Percentiles rank a stretch among this genome's conserved stretches.
These are phyloP conservation scores for Paramecium bursaria DNA, from an alignment of 73 alveolate species.

Conservation along the genomic window DNA sequence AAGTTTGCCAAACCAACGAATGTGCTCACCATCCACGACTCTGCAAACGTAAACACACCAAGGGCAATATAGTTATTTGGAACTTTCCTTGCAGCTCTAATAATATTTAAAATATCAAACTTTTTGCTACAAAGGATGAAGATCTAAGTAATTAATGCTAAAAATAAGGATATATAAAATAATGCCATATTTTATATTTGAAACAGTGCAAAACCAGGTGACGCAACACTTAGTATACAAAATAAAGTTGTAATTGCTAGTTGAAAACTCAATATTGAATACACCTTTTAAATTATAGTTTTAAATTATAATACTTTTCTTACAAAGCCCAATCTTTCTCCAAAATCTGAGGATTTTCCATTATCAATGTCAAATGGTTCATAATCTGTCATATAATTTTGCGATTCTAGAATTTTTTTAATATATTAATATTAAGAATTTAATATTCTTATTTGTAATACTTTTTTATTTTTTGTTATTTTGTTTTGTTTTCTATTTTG, in stretches of 20 bases:
- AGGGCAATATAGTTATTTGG: conserved; percentile 92
- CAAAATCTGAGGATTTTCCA: too few species aligned
- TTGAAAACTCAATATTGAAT: conserved; percentile 58
- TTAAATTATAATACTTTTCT: too few species aligned
- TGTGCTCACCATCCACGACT: conserved; percentile 89
- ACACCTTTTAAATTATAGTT: too few species aligned
- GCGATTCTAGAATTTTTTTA: too few species aligned
- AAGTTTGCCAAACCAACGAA: conserved; percentile 74
- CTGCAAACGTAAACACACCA: conserved; percentile 87
- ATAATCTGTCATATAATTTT: too few species aligned
- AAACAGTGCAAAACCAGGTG: conserved; percentile 18
- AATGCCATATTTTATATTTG: conserved; percentile 35
- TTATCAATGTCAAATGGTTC: too few species aligned
- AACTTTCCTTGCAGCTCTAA: conserved; percentile 80
- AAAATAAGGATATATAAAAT: conserved; percentile 24
- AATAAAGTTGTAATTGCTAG: conserved; percentile 30
- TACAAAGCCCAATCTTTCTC: too few species aligned
- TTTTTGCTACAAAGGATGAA: conserved; percentile 72
- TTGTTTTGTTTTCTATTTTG: too few species aligned
- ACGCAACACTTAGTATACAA: conserved; percentile 24
- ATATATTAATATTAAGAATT: too few species aligned
- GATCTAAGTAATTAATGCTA: conserved; percentile 69
- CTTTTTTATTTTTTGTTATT: too few species aligned
- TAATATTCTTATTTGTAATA: too few species aligned
- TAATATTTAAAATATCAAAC: not conserved